These are phyloP conservation scores for Biscutella auriculata DNA, from an alignment of 441 rosid species.

Conservation along the genomic window DNA sequence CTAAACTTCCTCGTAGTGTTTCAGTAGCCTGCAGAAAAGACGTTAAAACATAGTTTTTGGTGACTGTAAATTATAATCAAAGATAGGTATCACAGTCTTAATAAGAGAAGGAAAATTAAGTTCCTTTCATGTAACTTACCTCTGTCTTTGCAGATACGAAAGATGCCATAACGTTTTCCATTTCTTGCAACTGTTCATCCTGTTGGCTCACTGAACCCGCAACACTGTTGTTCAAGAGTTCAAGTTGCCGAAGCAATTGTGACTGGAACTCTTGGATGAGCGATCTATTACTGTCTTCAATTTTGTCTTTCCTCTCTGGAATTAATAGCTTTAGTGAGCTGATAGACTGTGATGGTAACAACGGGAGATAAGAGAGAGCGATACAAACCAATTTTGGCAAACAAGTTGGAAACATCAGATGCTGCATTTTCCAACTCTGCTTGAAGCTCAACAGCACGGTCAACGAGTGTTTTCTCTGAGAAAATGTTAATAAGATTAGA, in stretches of 20 bases:
- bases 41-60: not conserved
- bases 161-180: conserved; percentile 90
- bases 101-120: not conserved
- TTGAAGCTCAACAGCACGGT: conserved; percentile 77
- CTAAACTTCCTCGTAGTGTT: conserved; percentile 58
- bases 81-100: not conserved
- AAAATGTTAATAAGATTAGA: not conserved
- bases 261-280: conserved; percentile 73
- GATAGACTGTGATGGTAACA: no score
- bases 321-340: no score
- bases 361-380: no score
- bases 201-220: conserved; percentile 78
- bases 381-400: conserved; percentile 63
- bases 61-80: not conserved
- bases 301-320: conserved; percentile 84
- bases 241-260: conserved; percentile 73
- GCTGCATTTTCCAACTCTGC: conserved; percentile 78
- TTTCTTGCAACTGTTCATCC: conserved; percentile 71
- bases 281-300: conserved; percentile 72
- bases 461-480: conserved; percentile 80
- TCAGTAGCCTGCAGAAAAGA: conserved; percentile 56
- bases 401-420: conserved; percentile 78
- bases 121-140: conserved; percentile 27
- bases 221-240: conserved; percentile 68
- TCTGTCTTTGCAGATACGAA: conserved; percentile 77